These are phyloP conservation scores for Cordyceps cicadae DNA, from an alignment of 2,329 filamentous ascomycete genomes.

Conservation along the genomic window DNA sequence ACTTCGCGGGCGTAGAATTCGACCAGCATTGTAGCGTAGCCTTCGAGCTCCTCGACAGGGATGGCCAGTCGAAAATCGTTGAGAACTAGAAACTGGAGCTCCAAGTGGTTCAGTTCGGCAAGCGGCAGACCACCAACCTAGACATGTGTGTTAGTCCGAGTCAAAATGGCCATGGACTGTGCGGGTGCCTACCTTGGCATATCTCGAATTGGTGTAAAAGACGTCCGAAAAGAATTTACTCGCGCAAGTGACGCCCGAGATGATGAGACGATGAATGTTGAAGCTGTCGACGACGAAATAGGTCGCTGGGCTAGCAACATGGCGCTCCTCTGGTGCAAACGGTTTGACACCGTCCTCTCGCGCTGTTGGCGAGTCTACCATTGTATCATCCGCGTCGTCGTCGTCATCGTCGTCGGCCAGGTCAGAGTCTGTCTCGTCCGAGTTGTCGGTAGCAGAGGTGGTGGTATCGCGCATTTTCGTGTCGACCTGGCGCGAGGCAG, in stretches of 20 bases:
- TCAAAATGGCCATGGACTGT: not conserved
- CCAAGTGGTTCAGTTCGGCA: constrained; percentile 87
- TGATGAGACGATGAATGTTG: constrained; percentile 95
- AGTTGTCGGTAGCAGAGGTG: constrained; percentile 19
- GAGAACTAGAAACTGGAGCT: constrained; percentile 87
- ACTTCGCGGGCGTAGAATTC: constrained; percentile 95
- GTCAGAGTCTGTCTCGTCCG: constrained; percentile 42
- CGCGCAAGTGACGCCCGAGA: constrained; percentile 92
- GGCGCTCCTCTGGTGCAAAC: constrained; percentile 19
- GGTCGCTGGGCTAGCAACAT: constrained; percentile 32
- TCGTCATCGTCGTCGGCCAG: constrained; percentile 39
- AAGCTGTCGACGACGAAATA: constrained; percentile 96
- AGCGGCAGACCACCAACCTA: constrained; percentile 91
- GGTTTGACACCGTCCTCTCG: constrained; percentile 16
- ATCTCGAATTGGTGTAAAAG: constrained; percentile 98
- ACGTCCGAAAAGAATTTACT: constrained; percentile 99
- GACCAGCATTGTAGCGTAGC: constrained; percentile 96
- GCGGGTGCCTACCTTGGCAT: constrained; percentile 73
- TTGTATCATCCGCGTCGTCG: constrained; percentile 21
- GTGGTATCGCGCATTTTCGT: constrained; percentile 22
- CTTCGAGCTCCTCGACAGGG: constrained; percentile 89
- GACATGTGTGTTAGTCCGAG: not conserved
- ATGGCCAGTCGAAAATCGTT: constrained; percentile 95
- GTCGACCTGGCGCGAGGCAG: constrained; percentile 24
- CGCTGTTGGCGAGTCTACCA: constrained; percentile 23